A percentile compares a stretch with the other conserved stretches of the same genome.
These are phyloP conservation scores for Daldinia concentrica DNA, from an alignment of 495 filamentous ascomycete species.

Conservation along the genomic window DNA sequence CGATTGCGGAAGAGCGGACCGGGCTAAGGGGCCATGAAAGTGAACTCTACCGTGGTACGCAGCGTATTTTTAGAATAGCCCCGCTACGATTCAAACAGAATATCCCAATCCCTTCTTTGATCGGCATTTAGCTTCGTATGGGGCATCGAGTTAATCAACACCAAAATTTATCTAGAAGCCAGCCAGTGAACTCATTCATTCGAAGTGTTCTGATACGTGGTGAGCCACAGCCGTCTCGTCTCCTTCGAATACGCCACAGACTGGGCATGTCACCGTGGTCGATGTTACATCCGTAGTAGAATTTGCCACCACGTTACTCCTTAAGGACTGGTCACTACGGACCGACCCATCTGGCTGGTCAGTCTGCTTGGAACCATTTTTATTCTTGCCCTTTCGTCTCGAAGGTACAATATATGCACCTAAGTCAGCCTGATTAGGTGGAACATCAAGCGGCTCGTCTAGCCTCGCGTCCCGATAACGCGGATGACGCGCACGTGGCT, in stretches of 20 bases:
- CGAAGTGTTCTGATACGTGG: slow-evolving; percentile 67
- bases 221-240: slow-evolving; percentile 66
- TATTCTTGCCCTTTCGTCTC: slow-evolving; percentile 47
- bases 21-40: background rate
- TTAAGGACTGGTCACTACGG: slow-evolving; percentile 7
- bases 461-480: slow-evolving; percentile 35
- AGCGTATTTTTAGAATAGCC: background rate
- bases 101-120: background rate
- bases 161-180: background rate
- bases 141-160: background rate
- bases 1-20: background rate
- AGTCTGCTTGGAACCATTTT: slow-evolving; percentile 29
- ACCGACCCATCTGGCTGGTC: slow-evolving; percentile 19
- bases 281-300: slow-evolving; percentile 21
- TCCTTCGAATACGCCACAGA: slow-evolving; percentile 67
- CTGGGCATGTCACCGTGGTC: slow-evolving; percentile 59
- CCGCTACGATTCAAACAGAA: background rate
- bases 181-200: slow-evolving; percentile 25
- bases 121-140: background rate
- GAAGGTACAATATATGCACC: slow-evolving; percentile 59
- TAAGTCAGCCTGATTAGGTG: slow-evolving; percentile 46
- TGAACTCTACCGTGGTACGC: background rate
- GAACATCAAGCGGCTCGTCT: slow-evolving; percentile 39
- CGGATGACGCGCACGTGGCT: slow-evolving; percentile 27
- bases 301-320: slow-evolving; percentile 18